These are phyloP conservation scores for Russula dissimulans DNA, from an alignment of 768 basidiomycete species.

Conservation along the genomic window DNA sequence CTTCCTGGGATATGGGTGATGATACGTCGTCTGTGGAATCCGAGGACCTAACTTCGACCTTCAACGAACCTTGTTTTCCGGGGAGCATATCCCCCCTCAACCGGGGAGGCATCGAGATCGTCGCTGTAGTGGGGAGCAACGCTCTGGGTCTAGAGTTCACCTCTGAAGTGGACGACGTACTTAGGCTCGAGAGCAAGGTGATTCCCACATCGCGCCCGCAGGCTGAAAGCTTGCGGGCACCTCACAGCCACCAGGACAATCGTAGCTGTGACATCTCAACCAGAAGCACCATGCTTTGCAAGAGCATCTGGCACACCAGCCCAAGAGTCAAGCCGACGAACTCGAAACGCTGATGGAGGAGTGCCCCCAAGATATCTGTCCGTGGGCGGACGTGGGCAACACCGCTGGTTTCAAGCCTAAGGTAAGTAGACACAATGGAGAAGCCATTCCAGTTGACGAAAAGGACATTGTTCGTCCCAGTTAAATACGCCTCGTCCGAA, in stretches of 20 bases:
- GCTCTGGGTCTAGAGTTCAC: not conserved
- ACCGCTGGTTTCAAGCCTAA: not conserved
- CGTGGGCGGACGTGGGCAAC: not conserved
- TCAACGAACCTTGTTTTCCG: no score
- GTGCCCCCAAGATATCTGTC: not conserved
- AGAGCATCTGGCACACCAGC: not conserved
- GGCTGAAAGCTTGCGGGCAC: slow-evolving; percentile 1
- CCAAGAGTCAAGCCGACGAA: not conserved
- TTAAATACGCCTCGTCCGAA: no score
- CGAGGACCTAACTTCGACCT: not conserved
- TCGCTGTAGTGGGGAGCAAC: not conserved
- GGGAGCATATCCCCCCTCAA: not conserved
- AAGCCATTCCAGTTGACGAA: not conserved
- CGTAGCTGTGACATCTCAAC: not conserved
- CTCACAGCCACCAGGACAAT: slow-evolving; percentile 5
- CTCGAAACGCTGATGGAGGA: not conserved
- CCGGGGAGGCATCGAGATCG: not conserved
- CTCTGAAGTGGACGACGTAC: not conserved
- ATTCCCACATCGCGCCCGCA: not conserved
- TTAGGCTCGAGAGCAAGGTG: not conserved
- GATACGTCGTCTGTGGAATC: not conserved
- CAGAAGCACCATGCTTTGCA: not conserved
- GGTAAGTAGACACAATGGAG: not conserved
- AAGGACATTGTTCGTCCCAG: not conserved
- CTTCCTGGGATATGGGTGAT: not conserved